phyloP scores from a whole-genome alignment of 768 basidiomycete genomes.

The Pulveroboletus ravenelii region DNA sequence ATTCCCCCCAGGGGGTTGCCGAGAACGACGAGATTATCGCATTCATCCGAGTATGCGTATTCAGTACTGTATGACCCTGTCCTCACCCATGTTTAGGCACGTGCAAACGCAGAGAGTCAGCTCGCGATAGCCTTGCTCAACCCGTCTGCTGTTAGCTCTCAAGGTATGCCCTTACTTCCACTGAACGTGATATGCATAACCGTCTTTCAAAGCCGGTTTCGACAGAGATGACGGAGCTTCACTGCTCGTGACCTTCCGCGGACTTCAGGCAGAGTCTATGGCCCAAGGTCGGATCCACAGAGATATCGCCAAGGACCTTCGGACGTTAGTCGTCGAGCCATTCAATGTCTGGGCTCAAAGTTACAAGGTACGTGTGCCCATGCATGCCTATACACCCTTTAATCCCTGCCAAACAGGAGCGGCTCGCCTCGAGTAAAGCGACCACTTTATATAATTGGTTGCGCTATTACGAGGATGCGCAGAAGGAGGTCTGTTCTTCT shows the following conservation, averaged over 20 bases:
- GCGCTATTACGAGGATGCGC: constrained; percentile 63
- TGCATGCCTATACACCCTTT: constrained; percentile 8
- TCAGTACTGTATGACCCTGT: not conserved
- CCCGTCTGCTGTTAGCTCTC: constrained; percentile 44
- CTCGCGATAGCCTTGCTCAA: constrained; percentile 55
- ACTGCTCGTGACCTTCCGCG: constrained; percentile 71
- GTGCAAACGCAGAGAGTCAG: constrained; percentile 64
- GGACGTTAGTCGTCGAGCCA: constrained; percentile 70
- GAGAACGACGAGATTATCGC: constrained; percentile 82
- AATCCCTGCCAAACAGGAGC: constrained; percentile 41
- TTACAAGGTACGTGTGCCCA: constrained; percentile 50
- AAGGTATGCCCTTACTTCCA: constrained; percentile 35
- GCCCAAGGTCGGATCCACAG: constrained; percentile 73
- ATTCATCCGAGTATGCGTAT: constrained; percentile 70
- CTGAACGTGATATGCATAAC: constrained; percentile 3
- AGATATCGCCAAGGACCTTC: constrained; percentile 68
- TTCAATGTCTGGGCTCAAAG: constrained; percentile 75
- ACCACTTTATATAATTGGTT: constrained; percentile 65
- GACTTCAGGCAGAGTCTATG: constrained; percentile 68
- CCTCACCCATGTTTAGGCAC: constrained; percentile 47
- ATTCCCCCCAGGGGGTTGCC: constrained; percentile 54
- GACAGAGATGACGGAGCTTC: constrained; percentile 82
- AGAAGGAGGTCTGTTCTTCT: constrained; percentile 49
- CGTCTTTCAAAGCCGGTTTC: constrained; percentile 55
- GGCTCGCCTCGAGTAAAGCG: constrained; percentile 53